Conservation (phyloP, 805 yeast species). For the Kodamaea neixiangensis region DNA sequence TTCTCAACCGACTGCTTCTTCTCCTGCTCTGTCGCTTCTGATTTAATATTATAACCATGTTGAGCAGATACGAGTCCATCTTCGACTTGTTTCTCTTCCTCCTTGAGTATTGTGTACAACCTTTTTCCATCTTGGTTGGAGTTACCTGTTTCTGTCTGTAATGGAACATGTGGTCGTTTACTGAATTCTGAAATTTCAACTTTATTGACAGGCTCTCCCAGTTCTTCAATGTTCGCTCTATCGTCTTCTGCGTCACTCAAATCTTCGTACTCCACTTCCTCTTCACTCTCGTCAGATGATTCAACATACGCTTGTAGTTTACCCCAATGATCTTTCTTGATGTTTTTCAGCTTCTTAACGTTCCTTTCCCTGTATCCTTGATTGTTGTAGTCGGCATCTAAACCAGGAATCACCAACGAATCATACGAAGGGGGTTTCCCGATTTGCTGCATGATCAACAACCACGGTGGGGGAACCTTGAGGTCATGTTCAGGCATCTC, state of each 20-base stretch:
- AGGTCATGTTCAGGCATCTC: slow-evolving; percentile 54
- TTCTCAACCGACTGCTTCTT: not conserved
- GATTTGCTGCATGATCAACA: slow-evolving; percentile 58
- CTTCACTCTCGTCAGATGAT: slow-evolving; percentile 50
- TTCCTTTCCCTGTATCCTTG: slow-evolving; percentile 31
- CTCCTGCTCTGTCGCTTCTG: not conserved
- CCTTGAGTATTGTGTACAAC: slow-evolving; percentile 22
- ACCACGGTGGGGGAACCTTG: slow-evolving; percentile 75
- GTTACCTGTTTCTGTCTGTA: not conserved
- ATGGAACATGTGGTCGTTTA: not conserved
- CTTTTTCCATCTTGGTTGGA: slow-evolving; percentile 6
- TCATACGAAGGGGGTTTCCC: slow-evolving; percentile 89
- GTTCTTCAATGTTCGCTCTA: slow-evolving; percentile 21
- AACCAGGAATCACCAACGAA: slow-evolving; percentile 55
- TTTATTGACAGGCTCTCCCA: not conserved
- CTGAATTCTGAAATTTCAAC: slow-evolving; percentile 16
- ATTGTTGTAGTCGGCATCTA: slow-evolving; percentile 39
- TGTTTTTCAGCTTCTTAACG: slow-evolving; percentile 1
- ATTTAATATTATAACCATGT: not conserved
- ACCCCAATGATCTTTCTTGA: slow-evolving; percentile 34
- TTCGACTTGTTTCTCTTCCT: not conserved
- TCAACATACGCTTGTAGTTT: slow-evolving; percentile 31
- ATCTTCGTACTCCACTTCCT: slow-evolving; percentile 36
- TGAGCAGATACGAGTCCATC: not conserved
- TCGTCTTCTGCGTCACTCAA: slow-evolving; percentile 41